Base-by-base conservation (phyloP, 495 filamentous ascomycete species). In the Lasiosphaeria miniovina region DNA sequence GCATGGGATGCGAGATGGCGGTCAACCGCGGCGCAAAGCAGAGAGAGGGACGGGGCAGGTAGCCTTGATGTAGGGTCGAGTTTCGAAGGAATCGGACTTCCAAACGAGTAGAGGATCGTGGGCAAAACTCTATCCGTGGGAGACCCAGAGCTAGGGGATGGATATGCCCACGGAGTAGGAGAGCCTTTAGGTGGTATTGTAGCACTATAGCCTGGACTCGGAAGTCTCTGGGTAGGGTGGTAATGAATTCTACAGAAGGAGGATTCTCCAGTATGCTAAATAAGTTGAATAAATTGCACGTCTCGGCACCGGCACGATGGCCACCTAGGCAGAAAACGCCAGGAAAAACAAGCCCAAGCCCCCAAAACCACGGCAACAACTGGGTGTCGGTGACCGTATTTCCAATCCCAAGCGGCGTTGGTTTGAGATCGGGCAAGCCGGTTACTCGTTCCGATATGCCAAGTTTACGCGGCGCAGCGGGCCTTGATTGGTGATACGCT, bases 371-470 rank as follows among this genome's bases (percentile, higher is more conserved):
- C 49, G 34, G 31, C n/a, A 35, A 31, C 10, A 33, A 10, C 34
- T 32, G 31, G 49, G n/a, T 33, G 31, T 6, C n/a, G 32, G 49
- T 45, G 59, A 52, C 43, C 36, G 52, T 61, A 56, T 56, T 41
- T 45, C 33, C 12, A n/a, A 43, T 57, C 55, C 49, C 31, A 57
- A 57, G 40, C 14, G 17, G 55, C 55, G 41, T 50, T 55, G 53
- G 48, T 36, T 38, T 17, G 41, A 4, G 14, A 32, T 49, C 24
- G 14, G 43, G 31, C 38, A 17, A 46, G 4, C 24, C 35, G 17
- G 52, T 51, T 57, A 40, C 54, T 61, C 59, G 45, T 61, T 35
- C 36, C 54, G 55, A 61, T 46, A 61, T 52, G 35, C 56, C 52
- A 24, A 15, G 32, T 34, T 15, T 34, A 34, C 35, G 36, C 32